These are phyloP conservation scores for Diaporthe humulicola DNA, from an alignment of 2,329 filamentous ascomycete genomes.

Conservation along the genomic window DNA sequence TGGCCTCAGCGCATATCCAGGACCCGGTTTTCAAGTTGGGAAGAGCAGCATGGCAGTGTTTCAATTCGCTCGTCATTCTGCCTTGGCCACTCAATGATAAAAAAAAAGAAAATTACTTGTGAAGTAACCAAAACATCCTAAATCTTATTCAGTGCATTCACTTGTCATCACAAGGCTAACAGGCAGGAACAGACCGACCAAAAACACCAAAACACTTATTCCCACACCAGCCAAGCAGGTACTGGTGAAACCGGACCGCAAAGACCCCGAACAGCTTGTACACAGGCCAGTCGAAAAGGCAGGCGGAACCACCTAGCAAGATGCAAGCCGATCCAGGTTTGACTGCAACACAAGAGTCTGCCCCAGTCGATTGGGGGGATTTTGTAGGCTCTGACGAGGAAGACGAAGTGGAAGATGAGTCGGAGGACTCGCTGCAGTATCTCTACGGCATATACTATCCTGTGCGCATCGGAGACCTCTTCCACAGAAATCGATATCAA, in stretches of 20 bases:
- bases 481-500: constrained; percentile 51
- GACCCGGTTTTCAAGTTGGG: too few species aligned
- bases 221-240: not conserved
- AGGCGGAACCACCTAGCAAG: not conserved
- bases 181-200: too few species aligned
- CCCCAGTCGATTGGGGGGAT: constrained; percentile 1
- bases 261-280: constrained; percentile 3
- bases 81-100: too few species aligned
- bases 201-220: too few species aligned
- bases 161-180: too few species aligned
- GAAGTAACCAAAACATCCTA: too few species aligned
- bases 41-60: too few species aligned
- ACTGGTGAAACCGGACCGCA: not conserved
- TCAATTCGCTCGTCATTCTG: too few species aligned
- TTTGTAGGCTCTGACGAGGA: constrained; percentile 16
- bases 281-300: not conserved
- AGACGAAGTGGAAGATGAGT: not conserved
- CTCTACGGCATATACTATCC: constrained; percentile 54
- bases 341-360: not conserved
- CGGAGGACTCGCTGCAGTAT: constrained; percentile 3
- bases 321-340: not conserved
- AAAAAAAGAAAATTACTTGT: too few species aligned
- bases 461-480: constrained; percentile 55
- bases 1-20: too few species aligned
- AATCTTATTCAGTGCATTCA: too few species aligned